Percentiles rank a stretch among this genome's conserved stretches.
Conservation (phyloP, 768 basidiomycete genomes). For the Tricholoma furcatifolium region DNA sequence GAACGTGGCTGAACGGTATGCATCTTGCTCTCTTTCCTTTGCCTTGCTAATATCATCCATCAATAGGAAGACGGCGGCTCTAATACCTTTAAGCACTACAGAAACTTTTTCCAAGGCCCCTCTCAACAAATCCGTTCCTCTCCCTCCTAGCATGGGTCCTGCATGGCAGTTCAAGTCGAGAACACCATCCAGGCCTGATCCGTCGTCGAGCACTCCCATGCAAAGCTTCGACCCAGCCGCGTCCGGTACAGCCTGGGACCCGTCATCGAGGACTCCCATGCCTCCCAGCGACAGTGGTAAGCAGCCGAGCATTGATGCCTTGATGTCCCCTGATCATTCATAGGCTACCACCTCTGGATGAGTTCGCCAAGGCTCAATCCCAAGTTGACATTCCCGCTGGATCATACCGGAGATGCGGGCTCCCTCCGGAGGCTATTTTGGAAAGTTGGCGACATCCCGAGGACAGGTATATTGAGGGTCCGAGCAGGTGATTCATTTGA, state of each 20-base stretch:
- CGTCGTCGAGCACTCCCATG: neutral
- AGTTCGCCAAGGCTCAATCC: neutral
- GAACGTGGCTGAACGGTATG: neutral
- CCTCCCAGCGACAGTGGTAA: no score
- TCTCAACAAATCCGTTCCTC: neutral
- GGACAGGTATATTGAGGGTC: neutral
- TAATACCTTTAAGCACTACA: neutral
- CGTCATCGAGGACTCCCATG: no score
- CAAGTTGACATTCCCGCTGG: neutral
- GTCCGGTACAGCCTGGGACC: no score
- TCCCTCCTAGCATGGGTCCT: neutral
- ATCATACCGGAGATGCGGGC: neutral
- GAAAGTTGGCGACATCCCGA: neutral
- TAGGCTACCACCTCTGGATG: no score
- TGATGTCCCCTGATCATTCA: no score
- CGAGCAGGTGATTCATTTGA: neutral
- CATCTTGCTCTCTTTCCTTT: neutral
- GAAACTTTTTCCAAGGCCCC: neutral
- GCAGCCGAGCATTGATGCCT: no score
- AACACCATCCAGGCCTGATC: neutral
- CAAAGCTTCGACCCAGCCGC: no score
- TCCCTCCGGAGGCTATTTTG: neutral
- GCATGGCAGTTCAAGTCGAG: neutral
- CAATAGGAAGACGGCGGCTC: neutral
- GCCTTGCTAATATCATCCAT: neutral